These are phyloP conservation scores for Tetrapisispora iriomotensis DNA, from an alignment of 805 yeast genomes.

Conservation along the genomic window DNA sequence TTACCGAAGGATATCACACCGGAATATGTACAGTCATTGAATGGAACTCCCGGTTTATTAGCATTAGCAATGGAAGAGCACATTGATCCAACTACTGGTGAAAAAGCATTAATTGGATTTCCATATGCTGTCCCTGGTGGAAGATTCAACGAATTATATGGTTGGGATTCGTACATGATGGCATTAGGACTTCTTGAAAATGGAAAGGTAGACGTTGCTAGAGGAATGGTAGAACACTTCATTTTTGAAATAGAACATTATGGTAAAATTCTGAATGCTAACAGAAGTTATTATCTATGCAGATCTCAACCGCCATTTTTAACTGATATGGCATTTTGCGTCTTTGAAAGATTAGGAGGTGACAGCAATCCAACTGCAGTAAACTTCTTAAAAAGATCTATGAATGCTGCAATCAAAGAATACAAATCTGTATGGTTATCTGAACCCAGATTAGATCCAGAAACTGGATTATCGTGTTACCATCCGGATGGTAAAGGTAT, in stretches of 20 bases:
- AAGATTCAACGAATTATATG: constrained; percentile 89
- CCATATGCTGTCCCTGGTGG: constrained; percentile 98
- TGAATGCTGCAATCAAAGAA: constrained; percentile 76
- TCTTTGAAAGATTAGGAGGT: constrained; percentile 50
- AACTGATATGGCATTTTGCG: constrained; percentile 78
- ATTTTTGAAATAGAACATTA: constrained; percentile 83
- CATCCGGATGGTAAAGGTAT: constrained; percentile 88
- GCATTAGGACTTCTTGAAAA: constrained; percentile 70
- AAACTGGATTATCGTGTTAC: constrained; percentile 76
- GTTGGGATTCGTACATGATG: constrained; percentile 97
- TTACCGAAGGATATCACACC: constrained; percentile 70
- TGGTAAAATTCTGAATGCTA: constrained; percentile 90
- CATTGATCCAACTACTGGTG: constrained; percentile 42
- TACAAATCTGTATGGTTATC: constrained; percentile 73
- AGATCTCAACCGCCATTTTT: constrained; percentile 95
- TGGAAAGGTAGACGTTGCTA: constrained; percentile 56
- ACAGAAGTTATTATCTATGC: constrained; percentile 80
- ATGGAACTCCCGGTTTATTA: constrained; percentile 75
- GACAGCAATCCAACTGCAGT: constrained; percentile 39
- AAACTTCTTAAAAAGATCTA: constrained; percentile 55
- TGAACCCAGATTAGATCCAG: constrained; percentile 60
- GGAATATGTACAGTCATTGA: constrained; percentile 64
- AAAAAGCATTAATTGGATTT: constrained; percentile 45
- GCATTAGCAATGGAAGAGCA: constrained; percentile 62
- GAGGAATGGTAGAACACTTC: constrained; percentile 87